phyloP scores from a whole-genome alignment of 495 filamentous ascomycete species.

The Talaromyces liani region DNA sequence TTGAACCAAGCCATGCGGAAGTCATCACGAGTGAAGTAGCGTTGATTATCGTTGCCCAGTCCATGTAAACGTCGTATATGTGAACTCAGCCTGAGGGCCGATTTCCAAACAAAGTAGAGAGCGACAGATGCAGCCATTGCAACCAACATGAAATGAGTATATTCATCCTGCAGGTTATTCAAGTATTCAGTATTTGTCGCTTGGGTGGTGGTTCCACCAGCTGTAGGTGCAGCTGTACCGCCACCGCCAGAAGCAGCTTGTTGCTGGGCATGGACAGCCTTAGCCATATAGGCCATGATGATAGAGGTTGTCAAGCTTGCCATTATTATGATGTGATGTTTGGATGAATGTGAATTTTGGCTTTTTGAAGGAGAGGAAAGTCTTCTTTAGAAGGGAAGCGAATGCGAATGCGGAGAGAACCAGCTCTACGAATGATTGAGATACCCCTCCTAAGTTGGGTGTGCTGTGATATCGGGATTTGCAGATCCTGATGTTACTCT shows the following conservation, averaged over 20 bases:
- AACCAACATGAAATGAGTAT: constrained; percentile 32
- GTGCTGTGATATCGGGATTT: neutral
- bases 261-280: neutral
- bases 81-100: constrained; percentile 40
- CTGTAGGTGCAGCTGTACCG: neutral
- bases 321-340: neutral
- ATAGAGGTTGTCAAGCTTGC: neutral
- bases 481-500: neutral
- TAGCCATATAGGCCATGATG: neutral
- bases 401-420: neutral
- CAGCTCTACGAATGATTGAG: neutral
- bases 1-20: constrained; percentile 58
- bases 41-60: constrained; percentile 62
- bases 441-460: neutral
- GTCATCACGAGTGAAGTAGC: constrained; percentile 48
- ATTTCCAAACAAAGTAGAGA: constrained; percentile 44
- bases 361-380: neutral
- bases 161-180: constrained; percentile 9
- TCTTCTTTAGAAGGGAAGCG: neutral
- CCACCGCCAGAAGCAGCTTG: neutral
- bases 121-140: constrained; percentile 45
- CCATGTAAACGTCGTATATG: constrained; percentile 70
- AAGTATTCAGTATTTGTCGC: neutral
- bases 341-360: neutral
- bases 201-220: neutral